These are phyloP conservation scores for Magnusiomyces tetraspermus DNA, from an alignment of 1,139 yeast species.

Conservation along the genomic window DNA sequence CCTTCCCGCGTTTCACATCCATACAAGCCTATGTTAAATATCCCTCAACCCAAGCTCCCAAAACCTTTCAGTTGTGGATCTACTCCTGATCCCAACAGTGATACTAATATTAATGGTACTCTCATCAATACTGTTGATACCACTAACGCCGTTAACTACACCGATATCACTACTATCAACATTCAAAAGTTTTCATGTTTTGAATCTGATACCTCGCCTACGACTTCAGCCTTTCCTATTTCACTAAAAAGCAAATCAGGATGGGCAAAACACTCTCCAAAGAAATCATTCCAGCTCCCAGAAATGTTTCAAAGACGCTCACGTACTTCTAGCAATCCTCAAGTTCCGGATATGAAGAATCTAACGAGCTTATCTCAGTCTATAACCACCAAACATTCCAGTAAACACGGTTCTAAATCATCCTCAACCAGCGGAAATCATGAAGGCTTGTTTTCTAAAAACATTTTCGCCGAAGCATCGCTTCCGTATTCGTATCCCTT, in stretches of 20 bases:
- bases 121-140: too few relatives aligned
- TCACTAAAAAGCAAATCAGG: too few relatives aligned
- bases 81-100: background rate
- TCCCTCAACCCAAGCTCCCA: background rate
- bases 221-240: too few relatives aligned
- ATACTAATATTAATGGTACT: too few relatives aligned
- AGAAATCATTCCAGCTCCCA: background rate
- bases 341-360: background rate
- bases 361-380: background rate
- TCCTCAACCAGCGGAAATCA: too few relatives aligned
- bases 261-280: background rate
- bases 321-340: background rate
- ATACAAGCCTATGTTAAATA: too few relatives aligned
- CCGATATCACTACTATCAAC: too few relatives aligned
- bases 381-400: background rate
- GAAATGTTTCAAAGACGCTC: background rate
- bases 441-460: background rate
- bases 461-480: background rate
- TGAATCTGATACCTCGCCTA: too few relatives aligned
- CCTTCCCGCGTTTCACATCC: too few relatives aligned
- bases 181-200: too few relatives aligned
- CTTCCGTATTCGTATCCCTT: background rate
- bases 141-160: too few relatives aligned
- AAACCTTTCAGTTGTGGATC: background rate
- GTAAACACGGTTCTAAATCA: background rate